Evolutionary conservation across 805 yeast species (phyloP), one percentile per base, ranked within the genome.

Genomic region (Candida saitoana): DNA sequence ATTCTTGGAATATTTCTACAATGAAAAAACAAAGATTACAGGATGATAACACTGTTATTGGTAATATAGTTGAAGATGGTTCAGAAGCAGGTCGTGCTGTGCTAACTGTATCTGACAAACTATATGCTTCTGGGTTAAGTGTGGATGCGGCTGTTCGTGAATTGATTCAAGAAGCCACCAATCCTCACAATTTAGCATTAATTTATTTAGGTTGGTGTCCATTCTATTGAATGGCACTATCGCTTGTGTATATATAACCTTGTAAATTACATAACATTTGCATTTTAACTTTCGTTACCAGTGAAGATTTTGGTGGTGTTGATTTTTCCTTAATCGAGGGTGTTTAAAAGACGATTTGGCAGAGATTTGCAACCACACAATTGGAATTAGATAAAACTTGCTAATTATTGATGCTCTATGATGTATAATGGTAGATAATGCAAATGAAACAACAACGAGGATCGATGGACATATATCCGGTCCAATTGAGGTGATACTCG

Each of bases 171-270:
- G 85, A 84, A 44, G 96, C 99, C 0, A 71, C 81, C 0, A 82
- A 79, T 54, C 69, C 73, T 4, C 63, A 70, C 4, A 87, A 88
- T 50, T 64, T 93, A 37, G 84, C 93, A 0, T 59, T 82, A 18
- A 78, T 93, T 4, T 93, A 80, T 57, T 72, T 79, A 56, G 97
- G 97, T 2, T 84, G 95, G 96, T 72, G 85, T 32, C 89, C 93
- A 16, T 86, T 84, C 53, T 79, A 76, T 49, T 84, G 46, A 45
- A 25, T 18, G 32, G 16, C n/a, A 11, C 16, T 14, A 14, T 5
- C 32, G 9, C 9, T 12, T 6, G 5, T 29, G 32, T 29, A 29
- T 29, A 29, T 29, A 29, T 5, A 11, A 29, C 11, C 32, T 12
- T 29, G 32, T 29, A 29, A 29, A 29, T 22, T 29, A 29, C 16